Evolutionary conservation across 2,329 filamentous ascomycete species (phyloP).

Genomic region (Fonsecaea multimorphosa): DNA sequence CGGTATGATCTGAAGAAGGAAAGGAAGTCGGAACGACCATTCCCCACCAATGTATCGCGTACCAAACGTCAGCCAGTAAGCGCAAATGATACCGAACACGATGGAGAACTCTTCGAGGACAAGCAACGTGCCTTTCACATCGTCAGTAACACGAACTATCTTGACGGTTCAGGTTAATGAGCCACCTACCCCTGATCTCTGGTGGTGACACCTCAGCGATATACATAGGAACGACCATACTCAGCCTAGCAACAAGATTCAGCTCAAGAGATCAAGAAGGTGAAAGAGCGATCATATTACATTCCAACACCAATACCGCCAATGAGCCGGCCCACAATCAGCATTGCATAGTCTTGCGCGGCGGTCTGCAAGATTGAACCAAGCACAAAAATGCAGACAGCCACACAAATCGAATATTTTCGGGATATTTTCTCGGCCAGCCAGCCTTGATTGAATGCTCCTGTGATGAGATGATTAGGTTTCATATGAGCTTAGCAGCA

Average conservation of each 20-base stretch:
- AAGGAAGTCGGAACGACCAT: slow-evolving; percentile 57
- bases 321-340: slow-evolving; percentile 57
- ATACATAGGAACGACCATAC: slow-evolving; percentile 54
- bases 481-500: neutral
- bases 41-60: slow-evolving; percentile 53
- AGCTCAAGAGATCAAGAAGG: neutral
- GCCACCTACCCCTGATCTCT: slow-evolving; percentile 47
- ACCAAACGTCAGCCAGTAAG: slow-evolving; percentile 52
- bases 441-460: slow-evolving; percentile 56
- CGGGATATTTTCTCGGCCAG: slow-evolving; percentile 59
- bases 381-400: slow-evolving; percentile 58
- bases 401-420: slow-evolving; percentile 60
- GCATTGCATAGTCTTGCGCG: slow-evolving; percentile 58
- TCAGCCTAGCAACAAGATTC: slow-evolving; percentile 41
- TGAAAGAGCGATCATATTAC: slow-evolving; percentile 30
- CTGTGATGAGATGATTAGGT: slow-evolving; percentile 24
- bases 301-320: slow-evolving; percentile 61
- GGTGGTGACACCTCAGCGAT: slow-evolving; percentile 58
- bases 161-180: slow-evolving; percentile 36
- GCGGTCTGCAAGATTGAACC: slow-evolving; percentile 60
- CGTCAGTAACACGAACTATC: neutral
- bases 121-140: slow-evolving; percentile 42
- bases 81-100: slow-evolving; percentile 47
- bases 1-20: slow-evolving; percentile 55
- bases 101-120: slow-evolving; percentile 49